Evolutionary conservation across 1,284 basidiomycete genomes (phyloP), one percentile per base, ranked within the genome.

Genomic region (Sanghuangporus weigelae): DNA sequence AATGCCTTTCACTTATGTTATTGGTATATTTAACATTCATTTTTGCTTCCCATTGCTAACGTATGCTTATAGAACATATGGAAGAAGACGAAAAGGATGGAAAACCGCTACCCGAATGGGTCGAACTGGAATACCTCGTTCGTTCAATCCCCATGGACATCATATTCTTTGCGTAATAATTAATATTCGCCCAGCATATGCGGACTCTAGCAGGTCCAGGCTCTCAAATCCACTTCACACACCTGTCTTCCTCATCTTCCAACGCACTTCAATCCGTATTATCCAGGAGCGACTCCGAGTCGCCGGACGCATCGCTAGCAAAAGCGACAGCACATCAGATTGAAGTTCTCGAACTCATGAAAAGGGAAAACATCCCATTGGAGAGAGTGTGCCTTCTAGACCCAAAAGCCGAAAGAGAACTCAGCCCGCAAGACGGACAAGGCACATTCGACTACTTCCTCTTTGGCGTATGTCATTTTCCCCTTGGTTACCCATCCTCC

Each of bases 31-130:
- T 7, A 36, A 4, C 14, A 11, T 16, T 8, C 40, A 40, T 11
- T 49, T 1, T 11, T 61, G 19, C 26, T 26, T 11, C 7, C 26
- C 42, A 19, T 12, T 23, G 55, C 8, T 12, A 39, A 46, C 38
- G n/a, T 6, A 58, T 44, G 21, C 57, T 44, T 36, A 12, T 57
- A 31, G 95, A 97, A 71, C 95, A 97, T 73, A 96, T 96, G 94
- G 95, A 98, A 73, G 90, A 95, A 63, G 95, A 96, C 73, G 95
- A 96, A 67, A 81, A 84, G 53, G 82, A 81, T 5, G 79, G 85
- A 1, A 85, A 82, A 68, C 77, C 84, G 0, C 82, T 91, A 46
- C 95, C 95, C 10, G 89, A 87, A 51, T 97, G 95, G 95, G 95
- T 96, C 46, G 81, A 89, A 69, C 83, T 95, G 48, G 93, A 96